Conservation (phyloP, 306 rosid genomes). For the Citrullus mucosospermus region DNA sequence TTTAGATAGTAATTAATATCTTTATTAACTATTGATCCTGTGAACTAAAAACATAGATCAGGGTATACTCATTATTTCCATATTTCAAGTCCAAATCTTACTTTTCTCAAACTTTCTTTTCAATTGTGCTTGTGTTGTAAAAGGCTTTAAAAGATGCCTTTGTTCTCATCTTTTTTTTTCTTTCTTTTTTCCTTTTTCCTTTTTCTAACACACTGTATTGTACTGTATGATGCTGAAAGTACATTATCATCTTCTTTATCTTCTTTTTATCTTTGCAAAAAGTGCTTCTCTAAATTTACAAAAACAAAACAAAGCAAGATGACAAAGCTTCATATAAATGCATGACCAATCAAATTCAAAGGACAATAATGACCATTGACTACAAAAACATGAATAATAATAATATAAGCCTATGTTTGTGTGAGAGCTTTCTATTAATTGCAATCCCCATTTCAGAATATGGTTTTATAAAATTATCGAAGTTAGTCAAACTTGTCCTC, state of each 20-base stretch:
- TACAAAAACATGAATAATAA: not conserved
- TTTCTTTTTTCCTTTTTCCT: not conserved
- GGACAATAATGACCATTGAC: not conserved
- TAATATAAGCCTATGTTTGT: too few species aligned
- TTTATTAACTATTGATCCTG: too few species aligned
- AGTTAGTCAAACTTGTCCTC: conserved; percentile 1
- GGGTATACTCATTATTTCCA: too few species aligned
- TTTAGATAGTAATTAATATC: too few species aligned
- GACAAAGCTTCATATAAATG: not conserved
- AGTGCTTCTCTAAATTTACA: not conserved
- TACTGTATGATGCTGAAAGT: not conserved
- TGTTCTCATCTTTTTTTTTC: not conserved
- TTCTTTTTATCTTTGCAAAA: not conserved
- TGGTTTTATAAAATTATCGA: not conserved
- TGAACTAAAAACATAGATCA: too few species aligned
- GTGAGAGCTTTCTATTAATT: not conserved
- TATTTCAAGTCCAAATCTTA: not conserved
- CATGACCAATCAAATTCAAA: not conserved
- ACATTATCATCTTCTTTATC: not conserved
- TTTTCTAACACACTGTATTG: not conserved
- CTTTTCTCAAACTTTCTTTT: not conserved
- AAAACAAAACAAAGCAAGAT: not conserved
- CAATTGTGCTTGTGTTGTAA: not conserved
- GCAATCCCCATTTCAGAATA: not conserved
- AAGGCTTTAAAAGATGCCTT: not conserved